Conservation (phyloP, 2,329 filamentous ascomycete species). For the Fusarium anthophilum region DNA sequence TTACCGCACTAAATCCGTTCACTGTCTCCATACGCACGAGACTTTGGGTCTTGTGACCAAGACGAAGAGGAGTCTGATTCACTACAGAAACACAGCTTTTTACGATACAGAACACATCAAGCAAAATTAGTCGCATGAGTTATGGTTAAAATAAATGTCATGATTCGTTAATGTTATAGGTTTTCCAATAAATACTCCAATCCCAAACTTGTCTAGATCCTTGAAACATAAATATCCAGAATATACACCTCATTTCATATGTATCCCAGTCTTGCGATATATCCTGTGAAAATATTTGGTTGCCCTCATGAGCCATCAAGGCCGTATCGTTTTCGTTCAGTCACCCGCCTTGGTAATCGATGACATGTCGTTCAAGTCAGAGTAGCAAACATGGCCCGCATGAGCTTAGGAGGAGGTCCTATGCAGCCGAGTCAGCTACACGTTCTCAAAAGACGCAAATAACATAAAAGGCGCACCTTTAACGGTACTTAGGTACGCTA, state of each 20-base stretch:
- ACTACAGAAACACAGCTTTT: background rate
- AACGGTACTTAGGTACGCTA: conserved; percentile 77
- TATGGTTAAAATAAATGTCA: background rate
- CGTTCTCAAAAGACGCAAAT: conserved; percentile 26
- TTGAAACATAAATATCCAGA: background rate
- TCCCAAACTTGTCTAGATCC: conserved; percentile 25
- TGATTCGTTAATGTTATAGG: conserved; percentile 34
- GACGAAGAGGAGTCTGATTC: background rate
- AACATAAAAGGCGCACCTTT: conserved; percentile 58
- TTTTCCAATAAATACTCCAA: conserved; percentile 28
- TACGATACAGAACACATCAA: too few species aligned
- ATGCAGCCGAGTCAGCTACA: conserved; percentile 47
- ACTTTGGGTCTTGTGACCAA: background rate
- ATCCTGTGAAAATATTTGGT: conserved; percentile 19
- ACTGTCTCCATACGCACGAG: background rate
- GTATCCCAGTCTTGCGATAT: conserved; percentile 3
- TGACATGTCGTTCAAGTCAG: conserved; percentile 61
- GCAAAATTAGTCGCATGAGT: too few species aligned
- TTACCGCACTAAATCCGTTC: background rate
- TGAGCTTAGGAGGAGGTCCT: conserved; percentile 71
- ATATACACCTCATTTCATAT: conserved; percentile 11
- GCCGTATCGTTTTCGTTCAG: conserved; percentile 17
- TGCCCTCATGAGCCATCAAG: conserved; percentile 9
- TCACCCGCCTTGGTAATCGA: conserved; percentile 1
- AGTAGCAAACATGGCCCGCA: conserved; percentile 77